Base-by-base conservation (phyloP, 768 basidiomycete species). In the Paxillus involutus region DNA sequence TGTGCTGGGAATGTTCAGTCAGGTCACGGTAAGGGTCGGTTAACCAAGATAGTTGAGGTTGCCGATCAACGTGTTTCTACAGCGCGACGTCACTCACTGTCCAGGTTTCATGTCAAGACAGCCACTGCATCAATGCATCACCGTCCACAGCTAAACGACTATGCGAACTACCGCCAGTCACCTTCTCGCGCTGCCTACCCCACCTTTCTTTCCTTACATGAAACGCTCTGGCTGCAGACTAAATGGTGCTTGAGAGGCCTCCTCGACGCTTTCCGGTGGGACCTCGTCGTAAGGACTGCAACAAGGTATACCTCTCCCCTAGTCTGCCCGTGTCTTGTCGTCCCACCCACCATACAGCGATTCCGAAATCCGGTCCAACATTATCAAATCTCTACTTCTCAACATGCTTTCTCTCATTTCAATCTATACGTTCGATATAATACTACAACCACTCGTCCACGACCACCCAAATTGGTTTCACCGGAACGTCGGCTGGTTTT, bases 231-330 rank as follows among this genome's bases (percentile, higher is more conserved):
- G 62, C 72, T 90, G 3, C 89, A 91, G 61, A 55, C 82, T 10
- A 75, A 68, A 48, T 91, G 84, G 73, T 76, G 80, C 13, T 75
- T 75, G 60, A 69, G 70, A 10, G 91, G 90, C 14, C 64, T 91
- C 11, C 63, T 80, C 40, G 90, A 92, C 71, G 81, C 89, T 13
- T 88, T 82, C 66, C 80, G 88, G 30, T 89, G 88, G 86, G 80
- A 84, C 67, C 65, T 80, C 24, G 85, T 91, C 47, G 51, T 84
- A 36, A 70, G 76, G 45, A 80, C 83, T 2, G 75, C 86, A 39
- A 70, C 77, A 41, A 81, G 81, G 89, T 91, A 71, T 50, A 67
- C 61, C 30, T 47, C 30, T 47, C 41, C 11, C 37, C 46, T 62
- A 36, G 21, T 59, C 48, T 39, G 30, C 13, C 33, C 45, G 16